Conservation (phyloP, 139 green algal genomes). For the Chlamydomonas schloesseri region DNA sequence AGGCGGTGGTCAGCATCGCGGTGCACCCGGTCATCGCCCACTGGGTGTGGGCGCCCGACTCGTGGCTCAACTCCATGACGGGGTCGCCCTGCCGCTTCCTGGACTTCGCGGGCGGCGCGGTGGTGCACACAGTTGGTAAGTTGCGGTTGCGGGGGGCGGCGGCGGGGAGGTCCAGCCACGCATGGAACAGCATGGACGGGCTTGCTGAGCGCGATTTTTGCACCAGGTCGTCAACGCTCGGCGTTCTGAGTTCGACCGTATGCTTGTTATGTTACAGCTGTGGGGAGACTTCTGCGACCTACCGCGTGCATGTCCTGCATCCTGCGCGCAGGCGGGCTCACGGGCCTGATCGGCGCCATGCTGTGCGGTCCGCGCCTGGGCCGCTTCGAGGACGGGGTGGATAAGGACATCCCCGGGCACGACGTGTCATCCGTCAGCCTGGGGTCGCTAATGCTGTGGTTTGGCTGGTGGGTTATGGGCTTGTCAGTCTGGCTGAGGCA, state of each 20-base stretch:
- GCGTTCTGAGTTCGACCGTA: too few species aligned
- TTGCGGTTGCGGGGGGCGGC: too few species aligned
- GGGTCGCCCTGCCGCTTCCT: constrained; percentile 44
- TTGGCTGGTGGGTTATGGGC: constrained; percentile 19
- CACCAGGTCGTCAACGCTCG: too few species aligned
- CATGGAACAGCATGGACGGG: too few species aligned
- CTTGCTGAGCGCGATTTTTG: too few species aligned
- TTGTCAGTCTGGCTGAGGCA: too few species aligned
- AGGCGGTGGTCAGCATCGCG: constrained; percentile 19
- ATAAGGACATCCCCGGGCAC: constrained; percentile 61
- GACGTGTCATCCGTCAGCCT: constrained; percentile 52
- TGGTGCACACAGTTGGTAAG: constrained; percentile 51
- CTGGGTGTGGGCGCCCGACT: constrained; percentile 51
- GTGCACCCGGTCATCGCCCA: constrained; percentile 58
- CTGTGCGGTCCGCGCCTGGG: constrained; percentile 59
- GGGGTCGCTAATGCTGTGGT: constrained; percentile 32
- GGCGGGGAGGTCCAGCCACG: too few species aligned
- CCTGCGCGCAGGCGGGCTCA: constrained; percentile 45
- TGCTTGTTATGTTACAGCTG: too few species aligned
- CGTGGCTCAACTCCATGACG: constrained; percentile 35
- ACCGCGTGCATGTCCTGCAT: too few species aligned
- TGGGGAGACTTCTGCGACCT: too few species aligned
- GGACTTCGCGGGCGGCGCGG: constrained; percentile 64
- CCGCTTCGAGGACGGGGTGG: constrained; percentile 55
- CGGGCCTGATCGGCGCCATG: constrained; percentile 56